These are phyloP conservation scores for Jaltomata sinuosa DNA, from an alignment of 257 asterid species.

Conservation along the genomic window DNA sequence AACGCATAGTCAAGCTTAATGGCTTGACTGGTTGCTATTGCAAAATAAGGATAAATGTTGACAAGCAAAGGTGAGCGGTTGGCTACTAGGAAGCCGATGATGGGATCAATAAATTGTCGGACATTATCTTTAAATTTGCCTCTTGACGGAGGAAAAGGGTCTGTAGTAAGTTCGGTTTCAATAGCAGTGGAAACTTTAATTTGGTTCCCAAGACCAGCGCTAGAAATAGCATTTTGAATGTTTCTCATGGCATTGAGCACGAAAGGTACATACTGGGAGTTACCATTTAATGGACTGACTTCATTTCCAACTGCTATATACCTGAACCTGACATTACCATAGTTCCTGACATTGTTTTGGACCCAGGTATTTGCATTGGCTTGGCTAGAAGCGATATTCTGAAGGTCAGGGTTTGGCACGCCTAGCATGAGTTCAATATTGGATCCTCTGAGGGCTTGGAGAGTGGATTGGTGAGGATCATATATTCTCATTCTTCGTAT, in stretches of 20 bases:
- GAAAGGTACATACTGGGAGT: slow-evolving; percentile 3
- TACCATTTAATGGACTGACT: slow-evolving; percentile 18
- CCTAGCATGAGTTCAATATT: slow-evolving; percentile 28
- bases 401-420: slow-evolving; percentile 25
- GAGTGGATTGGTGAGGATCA: slow-evolving; percentile 22
- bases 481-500: slow-evolving; percentile 27
- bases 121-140: slow-evolving; percentile 15
- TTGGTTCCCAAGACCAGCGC: slow-evolving; percentile 12
- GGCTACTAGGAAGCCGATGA: slow-evolving; percentile 12
- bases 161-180: slow-evolving; percentile 16
- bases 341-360: slow-evolving; percentile 41
- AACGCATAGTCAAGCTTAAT: slow-evolving; percentile 19
- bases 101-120: slow-evolving; percentile 12
- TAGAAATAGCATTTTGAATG: slow-evolving; percentile 18
- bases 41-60: slow-evolving; percentile 20
- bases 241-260: slow-evolving; percentile 26
- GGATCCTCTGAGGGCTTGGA: slow-evolving; percentile 29
- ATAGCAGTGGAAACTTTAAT: slow-evolving; percentile 28
- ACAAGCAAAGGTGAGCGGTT: slow-evolving; percentile 19
- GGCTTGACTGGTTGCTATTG: neutral
- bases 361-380: slow-evolving; percentile 49
- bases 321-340: slow-evolving; percentile 21
- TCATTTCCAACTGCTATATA: slow-evolving; percentile 62
- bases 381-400: slow-evolving; percentile 31
- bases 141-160: slow-evolving; percentile 11